phyloP scores from a whole-genome alignment of 2,329 filamentous ascomycete species.

The Blastomyces parvus region DNA sequence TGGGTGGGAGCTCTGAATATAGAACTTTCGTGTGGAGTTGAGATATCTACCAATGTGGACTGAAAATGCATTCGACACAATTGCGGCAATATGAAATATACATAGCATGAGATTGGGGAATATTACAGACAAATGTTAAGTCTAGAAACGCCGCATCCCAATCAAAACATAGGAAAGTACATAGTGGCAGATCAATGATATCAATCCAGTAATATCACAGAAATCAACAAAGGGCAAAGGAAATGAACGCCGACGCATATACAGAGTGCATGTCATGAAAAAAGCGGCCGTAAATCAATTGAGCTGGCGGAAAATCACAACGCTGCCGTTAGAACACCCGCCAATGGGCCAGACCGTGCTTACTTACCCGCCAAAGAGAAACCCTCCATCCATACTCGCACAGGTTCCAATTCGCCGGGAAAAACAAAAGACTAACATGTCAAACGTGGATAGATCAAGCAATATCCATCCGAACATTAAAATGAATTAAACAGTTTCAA shows the following conservation, averaged over 20 bases:
- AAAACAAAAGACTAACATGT: background rate
- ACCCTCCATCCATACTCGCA: background rate
- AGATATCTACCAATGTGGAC: background rate
- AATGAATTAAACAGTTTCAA: background rate
- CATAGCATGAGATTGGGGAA: background rate
- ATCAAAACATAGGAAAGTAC: background rate
- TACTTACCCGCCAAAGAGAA: background rate
- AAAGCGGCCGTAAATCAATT: background rate
- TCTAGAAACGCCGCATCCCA: background rate
- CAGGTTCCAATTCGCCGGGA: background rate
- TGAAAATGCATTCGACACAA: background rate
- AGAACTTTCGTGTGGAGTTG: background rate
- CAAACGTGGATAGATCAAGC: background rate
- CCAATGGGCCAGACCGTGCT: background rate
- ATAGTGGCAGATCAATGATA: background rate
- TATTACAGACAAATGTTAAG: background rate
- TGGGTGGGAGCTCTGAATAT: background rate
- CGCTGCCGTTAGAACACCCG: background rate
- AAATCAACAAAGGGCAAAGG: background rate
- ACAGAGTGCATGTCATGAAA: background rate
- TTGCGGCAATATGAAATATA: background rate
- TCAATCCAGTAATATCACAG: background rate
- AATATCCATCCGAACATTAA: slow-evolving; percentile 1
- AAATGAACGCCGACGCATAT: background rate
- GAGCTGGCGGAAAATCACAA: background rate